Evolutionary conservation across 148 eudicot species (phyloP), one percentile per base, ranked within the genome.

Genomic region (Heliamphora exappendiculata): DNA sequence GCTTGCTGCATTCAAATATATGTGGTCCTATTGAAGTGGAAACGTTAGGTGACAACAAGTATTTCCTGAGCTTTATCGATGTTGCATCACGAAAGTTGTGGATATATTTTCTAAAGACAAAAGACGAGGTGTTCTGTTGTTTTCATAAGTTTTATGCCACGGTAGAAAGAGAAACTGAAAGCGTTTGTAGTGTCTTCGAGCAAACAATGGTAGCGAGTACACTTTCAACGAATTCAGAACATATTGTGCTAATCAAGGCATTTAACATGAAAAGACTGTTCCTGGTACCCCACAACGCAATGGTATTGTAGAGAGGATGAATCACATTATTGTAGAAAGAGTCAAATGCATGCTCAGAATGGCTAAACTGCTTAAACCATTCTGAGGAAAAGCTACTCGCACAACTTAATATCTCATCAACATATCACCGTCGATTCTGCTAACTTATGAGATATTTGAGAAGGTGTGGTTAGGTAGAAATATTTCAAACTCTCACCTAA

Each of bases 361-460:
- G 16, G 37, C 28, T 26, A 22, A 47, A 10, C 73, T 69, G 34
- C 73, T 34, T 8, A 69, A 44, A 12, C 14, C 33, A 69, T 69
- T 69, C 31, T 44, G 31, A 54, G 29, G 73, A 7, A 29, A 69
- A 41, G 73, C 34, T 24, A 44, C n/a, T 54, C 42, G 62, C 16
- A 17, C 37, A 8, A 54, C 62, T 3, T 72, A 62, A 13, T 72
- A 72, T 62, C 75, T 50, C 3, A 70, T 50, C 60, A 72, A 72
- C 8, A 50, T 14, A 49, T 28, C 67, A 26, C 37, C 67, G 29
- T 62, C 5, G 3, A 16, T 62, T 7, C 36, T 1, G 4, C 20
- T 62, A 16, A 62, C 28, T 7, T 62, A 28, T 29, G 36, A 62
- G 0, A 16, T 28, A 13, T 37, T 0, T 0, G 12, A 62, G 67